Base-by-base conservation (phyloP, 164 flowering plant species). In the Brasenia schreberi region DNA sequence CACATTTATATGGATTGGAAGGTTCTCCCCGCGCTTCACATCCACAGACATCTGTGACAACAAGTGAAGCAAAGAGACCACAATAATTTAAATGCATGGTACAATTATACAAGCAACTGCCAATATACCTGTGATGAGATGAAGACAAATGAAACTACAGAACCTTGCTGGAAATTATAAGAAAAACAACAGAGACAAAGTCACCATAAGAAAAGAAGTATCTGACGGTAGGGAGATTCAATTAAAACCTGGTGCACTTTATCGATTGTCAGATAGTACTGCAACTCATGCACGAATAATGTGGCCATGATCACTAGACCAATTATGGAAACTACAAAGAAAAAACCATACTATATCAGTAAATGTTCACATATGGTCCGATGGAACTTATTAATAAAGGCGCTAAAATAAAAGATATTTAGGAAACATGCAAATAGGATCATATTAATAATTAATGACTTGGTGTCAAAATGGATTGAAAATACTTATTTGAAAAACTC, bases 1-100 rank as follows among this genome's bases (percentile, higher is more conserved):
- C 84, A 94, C 84, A 75, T 94, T 94, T 71, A 94, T 83, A 75
- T 94, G 96, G 68, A 94, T 94, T 7, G 99, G 99, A 81, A 94
- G 97, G 39, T 84, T 94, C 79, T 94, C 97, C 65, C 99, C 99
- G 44, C 99, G 96, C 77, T 87, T 91, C 80, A 86, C 72, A 74
- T 94, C 99, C 58, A 94, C 97, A 61, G 97, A 85, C 99, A 94
- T 91, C 99, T 94, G 83, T 19, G 64, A 42, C 64, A 6, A 68
- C 19, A 56, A 62, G 1, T 6, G 23, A 60, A 17, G 62, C 5
- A 60, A 60, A 60, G 9, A 60, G 19, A 17, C n/a, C 7, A n/a
- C n/a, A 60, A 11, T 1, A 60, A 60, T 9, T 19, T 17, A 63
- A 44, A 18, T 65, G 18, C n/a, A 44, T 7, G 33, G 12, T 27